Evolutionary conservation across 2,329 filamentous ascomycete genomes (phyloP).

Genomic region (Pseudogymnoascus sp.): DNA sequence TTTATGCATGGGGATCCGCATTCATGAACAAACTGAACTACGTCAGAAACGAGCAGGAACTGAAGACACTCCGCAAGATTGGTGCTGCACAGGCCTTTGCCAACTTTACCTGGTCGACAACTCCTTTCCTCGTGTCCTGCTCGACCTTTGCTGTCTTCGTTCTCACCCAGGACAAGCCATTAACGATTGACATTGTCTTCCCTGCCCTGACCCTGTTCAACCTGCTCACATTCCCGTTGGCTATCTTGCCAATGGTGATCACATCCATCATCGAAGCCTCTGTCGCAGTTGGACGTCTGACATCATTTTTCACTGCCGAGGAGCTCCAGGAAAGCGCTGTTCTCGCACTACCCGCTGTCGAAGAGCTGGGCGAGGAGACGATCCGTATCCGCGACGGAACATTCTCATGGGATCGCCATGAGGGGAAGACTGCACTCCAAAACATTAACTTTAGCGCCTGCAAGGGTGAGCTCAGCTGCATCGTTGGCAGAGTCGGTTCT

Average conservation of each 20-base stretch:
- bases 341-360: slow-evolving; percentile 55
- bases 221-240: slow-evolving; percentile 85
- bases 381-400: slow-evolving; percentile 74
- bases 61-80: slow-evolving; percentile 93
- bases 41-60: slow-evolving; percentile 88
- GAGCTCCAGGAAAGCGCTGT: slow-evolving; percentile 86
- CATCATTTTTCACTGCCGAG: slow-evolving; percentile 75
- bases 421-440: slow-evolving; percentile 60
- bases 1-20: slow-evolving; percentile 93
- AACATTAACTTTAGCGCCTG: slow-evolving; percentile 82
- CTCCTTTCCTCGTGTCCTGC: slow-evolving; percentile 94
- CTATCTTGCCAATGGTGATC: slow-evolving; percentile 95
- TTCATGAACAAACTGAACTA: slow-evolving; percentile 97
- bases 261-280: slow-evolving; percentile 90
- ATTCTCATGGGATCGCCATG: slow-evolving; percentile 91
- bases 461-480: slow-evolving; percentile 86
- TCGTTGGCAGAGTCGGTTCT: slow-evolving; percentile 87
- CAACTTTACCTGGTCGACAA: slow-evolving; percentile 97
- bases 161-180: slow-evolving; percentile 65
- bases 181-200: slow-evolving; percentile 94
- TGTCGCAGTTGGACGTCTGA: slow-evolving; percentile 83
- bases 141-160: slow-evolving; percentile 94
- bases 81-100: slow-evolving; percentile 88
- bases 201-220: slow-evolving; percentile 92
- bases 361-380: slow-evolving; percentile 74